Evolutionary conservation across 495 filamentous ascomycete genomes (phyloP), one percentile per base, ranked within the genome.

Genomic region (Filosporella fistucella): DNA sequence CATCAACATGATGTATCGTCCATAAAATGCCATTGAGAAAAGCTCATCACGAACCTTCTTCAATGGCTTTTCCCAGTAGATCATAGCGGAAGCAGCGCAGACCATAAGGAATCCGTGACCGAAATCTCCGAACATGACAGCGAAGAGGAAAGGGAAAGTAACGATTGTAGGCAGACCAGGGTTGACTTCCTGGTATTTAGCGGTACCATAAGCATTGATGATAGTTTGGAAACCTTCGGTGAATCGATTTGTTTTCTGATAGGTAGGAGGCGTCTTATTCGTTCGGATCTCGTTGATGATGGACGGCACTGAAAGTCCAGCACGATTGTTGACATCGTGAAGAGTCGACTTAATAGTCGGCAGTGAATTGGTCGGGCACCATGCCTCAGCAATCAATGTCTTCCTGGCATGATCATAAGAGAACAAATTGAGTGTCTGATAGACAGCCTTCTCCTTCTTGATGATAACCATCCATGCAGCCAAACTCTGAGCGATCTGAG

Each of bases 191-290:
- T 84, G 82, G 65, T 99, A 99, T 60, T 95, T 96, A 13, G 91
- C 85, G 23, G 91, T 94, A 57, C 93, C 93, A 62, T 99, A 99
- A 39, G 94, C 91, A 58, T 97, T 89, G 66, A 99, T 89, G 57
- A 99, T 99, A 18, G 94, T 99, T 64, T 99, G 93, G 74, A 99
- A 99, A 14, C 79, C 93, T 57, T 94, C 84, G 3, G 94, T 97
- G 63, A 99, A 99, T 66, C 91, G 95, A 72, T 96, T 99, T 30
- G 89, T 96, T 63, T 90, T 88, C 61, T 95, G 80, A 64, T 91
- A 96, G 0, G 93, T 99, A 2, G 93, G 93, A 26, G 93, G 93
- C 10, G 88, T 96, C 73, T 95, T 97, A 69, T 88, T 91, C 39
- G 93, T 97, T 44, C 76, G 81, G 61, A 99, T 93, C 67, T 94